A percentile compares a stretch with the other conserved stretches of the same genome.
These are phyloP conservation scores for Globisporangium yorkense DNA, from an alignment of 352 stramenopile genomes.

Conservation along the genomic window DNA sequence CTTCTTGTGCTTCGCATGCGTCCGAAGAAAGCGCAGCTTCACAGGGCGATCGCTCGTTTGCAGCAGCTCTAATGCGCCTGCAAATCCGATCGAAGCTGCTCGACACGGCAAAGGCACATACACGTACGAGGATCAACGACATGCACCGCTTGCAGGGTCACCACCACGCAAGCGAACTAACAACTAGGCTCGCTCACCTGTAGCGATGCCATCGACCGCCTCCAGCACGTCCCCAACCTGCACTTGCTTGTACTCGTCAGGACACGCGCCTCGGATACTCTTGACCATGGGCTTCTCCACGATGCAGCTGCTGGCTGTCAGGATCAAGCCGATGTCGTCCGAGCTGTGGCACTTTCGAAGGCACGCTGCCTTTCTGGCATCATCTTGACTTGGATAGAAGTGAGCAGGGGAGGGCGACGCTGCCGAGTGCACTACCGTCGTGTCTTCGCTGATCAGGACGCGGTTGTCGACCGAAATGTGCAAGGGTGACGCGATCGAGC, in stretches of 20 bases:
- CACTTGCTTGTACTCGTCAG: conserved; percentile 35
- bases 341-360: conserved; percentile 56
- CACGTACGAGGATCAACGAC: neutral
- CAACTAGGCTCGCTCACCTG: conserved; percentile 19
- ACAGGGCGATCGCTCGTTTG: conserved; percentile 50
- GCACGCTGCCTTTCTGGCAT: neutral
- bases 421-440: conserved; percentile 1
- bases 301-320: conserved; percentile 10
- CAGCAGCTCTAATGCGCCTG: conserved; percentile 45
- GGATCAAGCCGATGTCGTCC: conserved; percentile 40
- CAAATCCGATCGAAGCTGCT: conserved; percentile 53
- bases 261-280: conserved; percentile 20
- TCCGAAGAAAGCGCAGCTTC: conserved; percentile 54
- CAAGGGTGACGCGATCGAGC: conserved; percentile 34
- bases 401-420: neutral
- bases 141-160: neutral
- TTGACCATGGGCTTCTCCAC: conserved; percentile 37
- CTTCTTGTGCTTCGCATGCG: conserved; percentile 9
- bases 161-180: neutral
- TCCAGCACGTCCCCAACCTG: conserved; percentile 64
- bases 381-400: neutral
- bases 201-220: conserved; percentile 67
- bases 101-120: neutral
- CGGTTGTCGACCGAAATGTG: conserved; percentile 24
- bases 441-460: conserved; percentile 46